Conservation (phyloP, 805 yeast species). For the Kurtzmaniella cleridarum region DNA sequence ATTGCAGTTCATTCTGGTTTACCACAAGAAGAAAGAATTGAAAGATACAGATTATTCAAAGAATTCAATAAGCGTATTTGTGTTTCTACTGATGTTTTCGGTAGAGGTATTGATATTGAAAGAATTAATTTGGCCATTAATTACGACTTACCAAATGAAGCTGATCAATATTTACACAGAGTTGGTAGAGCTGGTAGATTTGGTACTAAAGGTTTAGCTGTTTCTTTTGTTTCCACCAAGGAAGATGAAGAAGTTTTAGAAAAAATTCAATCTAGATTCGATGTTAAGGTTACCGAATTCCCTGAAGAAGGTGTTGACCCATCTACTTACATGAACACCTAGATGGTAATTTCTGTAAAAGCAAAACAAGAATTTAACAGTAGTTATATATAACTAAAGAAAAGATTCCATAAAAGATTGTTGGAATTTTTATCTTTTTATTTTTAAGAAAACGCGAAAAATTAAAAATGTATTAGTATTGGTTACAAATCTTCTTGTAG, state of each 20-base stretch:
- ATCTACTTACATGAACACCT: slow-evolving; percentile 95
- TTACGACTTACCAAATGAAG: slow-evolving; percentile 93
- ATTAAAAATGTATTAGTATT: background rate
- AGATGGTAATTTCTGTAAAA: slow-evolving; percentile 12
- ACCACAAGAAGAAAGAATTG: slow-evolving; percentile 97
- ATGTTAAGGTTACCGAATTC: slow-evolving; percentile 89
- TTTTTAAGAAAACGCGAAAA: background rate
- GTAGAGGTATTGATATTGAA: slow-evolving; percentile 99
- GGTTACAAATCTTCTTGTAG: background rate
- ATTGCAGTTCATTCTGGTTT: slow-evolving; percentile 94
- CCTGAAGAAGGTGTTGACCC: slow-evolving; percentile 98
- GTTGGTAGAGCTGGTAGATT: slow-evolving; percentile 99
- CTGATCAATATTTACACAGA: slow-evolving; percentile 97
- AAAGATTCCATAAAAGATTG: background rate
- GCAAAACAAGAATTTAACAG: background rate
- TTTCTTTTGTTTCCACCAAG: slow-evolving; percentile 79
- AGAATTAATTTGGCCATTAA: slow-evolving; percentile 97
- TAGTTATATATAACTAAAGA: background rate
- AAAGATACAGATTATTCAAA: slow-evolving; percentile 90
- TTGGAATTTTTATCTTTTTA: background rate
- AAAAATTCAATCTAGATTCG: slow-evolving; percentile 95
- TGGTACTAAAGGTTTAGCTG: slow-evolving; percentile 97
- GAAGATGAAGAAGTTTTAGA: slow-evolving; percentile 87
- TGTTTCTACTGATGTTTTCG: slow-evolving; percentile 96
- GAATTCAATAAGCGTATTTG: slow-evolving; percentile 98